phyloP scores from a whole-genome alignment of 2,329 filamentous ascomycete species.

The Didymella exigua region DNA sequence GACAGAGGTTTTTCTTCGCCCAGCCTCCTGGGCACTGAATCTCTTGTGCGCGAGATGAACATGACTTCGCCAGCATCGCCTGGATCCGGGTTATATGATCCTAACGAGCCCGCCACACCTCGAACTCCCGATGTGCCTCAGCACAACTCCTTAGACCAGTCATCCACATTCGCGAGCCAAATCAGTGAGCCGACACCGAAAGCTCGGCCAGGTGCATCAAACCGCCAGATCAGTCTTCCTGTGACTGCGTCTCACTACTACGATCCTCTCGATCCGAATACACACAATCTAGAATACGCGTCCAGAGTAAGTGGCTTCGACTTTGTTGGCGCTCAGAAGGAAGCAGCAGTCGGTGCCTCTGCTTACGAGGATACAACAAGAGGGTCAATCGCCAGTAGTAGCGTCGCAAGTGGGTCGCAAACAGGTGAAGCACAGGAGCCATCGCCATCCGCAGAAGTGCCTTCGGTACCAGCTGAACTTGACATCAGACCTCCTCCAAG shows the following conservation, averaged over 20 bases:
- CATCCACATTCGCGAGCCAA: slow-evolving; percentile 35
- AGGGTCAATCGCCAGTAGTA: slow-evolving; percentile 31
- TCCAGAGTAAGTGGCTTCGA: slow-evolving; percentile 53
- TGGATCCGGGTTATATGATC: slow-evolving; percentile 43
- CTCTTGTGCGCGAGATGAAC: slow-evolving; percentile 55
- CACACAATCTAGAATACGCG: slow-evolving; percentile 55
- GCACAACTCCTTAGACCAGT: slow-evolving; percentile 39
- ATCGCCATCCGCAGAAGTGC: slow-evolving; percentile 28
- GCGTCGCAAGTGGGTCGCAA: slow-evolving; percentile 20
- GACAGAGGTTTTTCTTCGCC: slow-evolving; percentile 40
- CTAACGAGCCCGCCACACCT: slow-evolving; percentile 48
- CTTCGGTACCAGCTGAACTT: slow-evolving; percentile 29
- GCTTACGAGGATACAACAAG: slow-evolving; percentile 39
- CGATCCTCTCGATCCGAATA: slow-evolving; percentile 51
- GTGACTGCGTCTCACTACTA: slow-evolving; percentile 54
- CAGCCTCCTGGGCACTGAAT: slow-evolving; percentile 56
- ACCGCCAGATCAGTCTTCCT: slow-evolving; percentile 52
- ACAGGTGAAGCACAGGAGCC: slow-evolving; percentile 20
- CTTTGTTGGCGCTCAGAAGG: slow-evolving; percentile 38
- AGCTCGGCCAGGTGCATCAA: slow-evolving; percentile 44
- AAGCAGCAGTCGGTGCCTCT: slow-evolving; percentile 25
- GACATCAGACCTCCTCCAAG: slow-evolving; percentile 49
- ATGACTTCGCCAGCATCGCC: slow-evolving; percentile 54
- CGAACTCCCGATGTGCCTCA: slow-evolving; percentile 45
- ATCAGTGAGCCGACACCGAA: slow-evolving; percentile 47